Base-by-base conservation (phyloP, 768 basidiomycete genomes). In the Boletales sp. region DNA sequence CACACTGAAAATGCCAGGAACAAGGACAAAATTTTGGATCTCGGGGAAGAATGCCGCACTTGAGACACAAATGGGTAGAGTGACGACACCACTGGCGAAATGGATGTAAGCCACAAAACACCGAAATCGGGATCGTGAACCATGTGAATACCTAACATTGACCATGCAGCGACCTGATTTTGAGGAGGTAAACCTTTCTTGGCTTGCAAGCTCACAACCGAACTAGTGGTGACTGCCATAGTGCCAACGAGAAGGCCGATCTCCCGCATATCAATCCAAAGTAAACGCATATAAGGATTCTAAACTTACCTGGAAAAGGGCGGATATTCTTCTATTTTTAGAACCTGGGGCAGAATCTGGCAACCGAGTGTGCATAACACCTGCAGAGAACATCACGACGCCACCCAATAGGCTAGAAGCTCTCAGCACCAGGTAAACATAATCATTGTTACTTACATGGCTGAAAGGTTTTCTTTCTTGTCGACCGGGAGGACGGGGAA, bases 401-500 rank as follows among this genome's bases (percentile, higher is more conserved):
- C 82, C 83, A 45, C 84, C 85, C 9, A 55, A 40, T 44, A 78
- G 51, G 47, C 81, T 83, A 42, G 4, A 30, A 39, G 46, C 18
- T 19, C 19, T 13, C 19, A 70, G 43, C 2, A 27, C 19, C 37
- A 41, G 11, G 14, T 14, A 40, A 40, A 12, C 4, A 12, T 12
- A 27, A 41, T 35, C 15, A 10, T n/a, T 12, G 7, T 40, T 8
- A 71, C 82, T 61, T 48, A 90, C 90, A 92, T 83, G 4, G 73
- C 60, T 1, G 58, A 21, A 18, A 86, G 50, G 52, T 71, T 82
- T 66, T 92, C 90, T 19, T 71, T 68, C 61, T 88, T 87, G 50
- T 91, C 82, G 3, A 91, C 86, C 8, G 79, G 70, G 24, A 91
- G 73, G 24, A 87, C 62, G 0, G 90, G 89, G 58, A 92, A 93